Evolutionary conservation across 768 basidiomycete species (phyloP).

Genomic region (Megacollybia marginata): DNA sequence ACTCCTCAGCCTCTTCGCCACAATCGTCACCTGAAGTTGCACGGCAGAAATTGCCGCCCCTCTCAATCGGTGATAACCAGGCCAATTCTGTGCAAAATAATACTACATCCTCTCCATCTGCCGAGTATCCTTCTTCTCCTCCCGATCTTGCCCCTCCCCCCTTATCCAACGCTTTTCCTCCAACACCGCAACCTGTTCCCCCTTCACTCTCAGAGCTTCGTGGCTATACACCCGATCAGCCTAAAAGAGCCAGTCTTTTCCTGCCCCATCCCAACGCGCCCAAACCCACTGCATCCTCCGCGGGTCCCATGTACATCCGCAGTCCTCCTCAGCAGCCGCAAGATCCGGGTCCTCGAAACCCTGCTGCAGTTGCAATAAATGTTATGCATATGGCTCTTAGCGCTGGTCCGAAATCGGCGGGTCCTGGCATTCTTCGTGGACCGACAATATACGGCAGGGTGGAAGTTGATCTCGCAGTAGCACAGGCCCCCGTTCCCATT

Average conservation of each 20-base stretch:
- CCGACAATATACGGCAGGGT: slow-evolving; percentile 59
- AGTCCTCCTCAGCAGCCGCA: slow-evolving; percentile 2
- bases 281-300: slow-evolving; percentile 29
- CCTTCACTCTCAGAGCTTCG: slow-evolving; percentile 15
- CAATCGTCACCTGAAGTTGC: slow-evolving; percentile 19
- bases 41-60: background rate
- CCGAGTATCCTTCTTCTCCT: background rate
- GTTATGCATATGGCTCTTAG: slow-evolving; percentile 19
- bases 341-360: slow-evolving; percentile 10
- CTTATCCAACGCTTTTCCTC: slow-evolving; percentile 8
- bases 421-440: slow-evolving; percentile 17
- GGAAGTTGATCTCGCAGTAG: slow-evolving; percentile 38
- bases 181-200: slow-evolving; percentile 12
- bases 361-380: slow-evolving; percentile 5
- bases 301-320: slow-evolving; percentile 57
- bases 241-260: slow-evolving; percentile 34
- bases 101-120: background rate
- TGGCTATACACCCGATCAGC: slow-evolving; percentile 10
- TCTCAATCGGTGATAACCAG: background rate
- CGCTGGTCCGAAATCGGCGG: slow-evolving; percentile 3
- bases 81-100: background rate
- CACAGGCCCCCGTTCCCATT: slow-evolving; percentile 56
- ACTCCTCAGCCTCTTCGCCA: slow-evolving; percentile 11
- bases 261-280: slow-evolving; percentile 51
- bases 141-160: slow-evolving; percentile 6